These are phyloP conservation scores for Schoenoplectus triqueter DNA, from an alignment of 202 grass and related monocot species.

Conservation along the genomic window DNA sequence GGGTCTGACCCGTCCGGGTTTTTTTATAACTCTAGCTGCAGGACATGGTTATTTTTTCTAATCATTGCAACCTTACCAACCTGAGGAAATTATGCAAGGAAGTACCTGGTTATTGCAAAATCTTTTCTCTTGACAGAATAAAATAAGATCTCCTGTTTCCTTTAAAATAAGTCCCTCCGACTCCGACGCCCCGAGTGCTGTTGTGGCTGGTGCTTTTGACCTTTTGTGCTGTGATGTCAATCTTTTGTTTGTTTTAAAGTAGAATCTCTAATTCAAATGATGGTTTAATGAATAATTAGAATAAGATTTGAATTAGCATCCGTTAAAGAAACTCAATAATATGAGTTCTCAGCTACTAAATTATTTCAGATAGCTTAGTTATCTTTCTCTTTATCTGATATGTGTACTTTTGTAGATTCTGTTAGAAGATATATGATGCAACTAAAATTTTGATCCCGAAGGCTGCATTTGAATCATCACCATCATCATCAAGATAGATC, in stretches of 20 bases:
- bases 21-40: too few species aligned
- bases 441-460: too few species aligned
- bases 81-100: neutral
- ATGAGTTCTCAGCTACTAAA: too few species aligned
- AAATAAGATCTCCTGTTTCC: neutral
- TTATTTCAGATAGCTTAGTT: neutral
- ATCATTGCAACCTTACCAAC: neutral
- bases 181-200: too few species aligned
- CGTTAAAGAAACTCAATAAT: too few species aligned
- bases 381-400: neutral
- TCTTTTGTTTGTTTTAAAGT: neutral
- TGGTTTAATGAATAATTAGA: neutral
- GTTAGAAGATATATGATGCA: too few species aligned
- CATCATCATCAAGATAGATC: too few species aligned
- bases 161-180: neutral
- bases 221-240: neutral
- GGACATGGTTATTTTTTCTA: conserved; percentile 66
- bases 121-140: neutral
- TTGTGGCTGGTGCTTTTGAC: too few species aligned
- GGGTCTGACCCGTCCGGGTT: too few species aligned
- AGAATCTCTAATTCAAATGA: neutral
- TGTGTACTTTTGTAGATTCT: neutral
- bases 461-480: too few species aligned
- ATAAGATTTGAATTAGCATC: neutral
- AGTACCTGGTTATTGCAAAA: conserved; percentile 11